A percentile compares a stretch with the other conserved stretches of the same genome.
phyloP scores from a whole-genome alignment of 2,329 filamentous ascomycete genomes.

The Pseudogymnoascus sp. region DNA sequence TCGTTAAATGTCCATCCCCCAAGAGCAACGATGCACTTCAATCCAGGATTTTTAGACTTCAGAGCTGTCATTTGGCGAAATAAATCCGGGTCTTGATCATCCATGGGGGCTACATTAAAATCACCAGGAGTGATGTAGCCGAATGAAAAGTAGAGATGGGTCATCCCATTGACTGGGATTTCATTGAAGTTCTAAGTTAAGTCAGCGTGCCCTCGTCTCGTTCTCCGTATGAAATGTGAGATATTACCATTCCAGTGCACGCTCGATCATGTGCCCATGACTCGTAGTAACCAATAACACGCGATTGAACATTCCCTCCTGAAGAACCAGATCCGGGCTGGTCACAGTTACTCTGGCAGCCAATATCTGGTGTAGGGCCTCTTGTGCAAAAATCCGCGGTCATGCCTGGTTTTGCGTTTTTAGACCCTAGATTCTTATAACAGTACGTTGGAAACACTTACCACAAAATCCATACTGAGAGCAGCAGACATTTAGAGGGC shows the following conservation, averaged over 20 bases:
- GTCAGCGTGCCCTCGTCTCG: neutral
- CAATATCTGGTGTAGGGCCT: conserved; percentile 11
- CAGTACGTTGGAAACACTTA: conserved; percentile 15
- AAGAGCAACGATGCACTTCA: conserved; percentile 22
- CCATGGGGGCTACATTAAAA: conserved; percentile 23
- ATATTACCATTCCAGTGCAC: conserved; percentile 11
- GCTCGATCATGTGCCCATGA: conserved; percentile 3
- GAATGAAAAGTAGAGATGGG: conserved; percentile 24
- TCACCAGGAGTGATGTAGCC: conserved; percentile 29
- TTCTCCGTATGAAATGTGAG: neutral
- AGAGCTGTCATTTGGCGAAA: neutral
- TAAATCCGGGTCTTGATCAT: neutral
- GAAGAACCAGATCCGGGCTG: conserved; percentile 1
- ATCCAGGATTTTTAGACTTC: conserved; percentile 9
- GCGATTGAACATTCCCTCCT: neutral
- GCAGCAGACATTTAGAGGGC: conserved; percentile 23
- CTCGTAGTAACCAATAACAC: conserved; percentile 21
- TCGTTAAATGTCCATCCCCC: conserved; percentile 16
- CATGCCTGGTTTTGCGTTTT: conserved; percentile 12
- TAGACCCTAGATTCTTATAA: neutral
- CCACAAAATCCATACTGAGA: conserved; percentile 17
- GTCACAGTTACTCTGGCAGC: conserved; percentile 12
- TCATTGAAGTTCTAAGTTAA: conserved; percentile 9
- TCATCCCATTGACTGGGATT: conserved; percentile 14
- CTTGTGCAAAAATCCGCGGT: conserved; percentile 20